phyloP scores from a whole-genome alignment of 2,329 filamentous ascomycete genomes.

The Cladosporium sp. region DNA sequence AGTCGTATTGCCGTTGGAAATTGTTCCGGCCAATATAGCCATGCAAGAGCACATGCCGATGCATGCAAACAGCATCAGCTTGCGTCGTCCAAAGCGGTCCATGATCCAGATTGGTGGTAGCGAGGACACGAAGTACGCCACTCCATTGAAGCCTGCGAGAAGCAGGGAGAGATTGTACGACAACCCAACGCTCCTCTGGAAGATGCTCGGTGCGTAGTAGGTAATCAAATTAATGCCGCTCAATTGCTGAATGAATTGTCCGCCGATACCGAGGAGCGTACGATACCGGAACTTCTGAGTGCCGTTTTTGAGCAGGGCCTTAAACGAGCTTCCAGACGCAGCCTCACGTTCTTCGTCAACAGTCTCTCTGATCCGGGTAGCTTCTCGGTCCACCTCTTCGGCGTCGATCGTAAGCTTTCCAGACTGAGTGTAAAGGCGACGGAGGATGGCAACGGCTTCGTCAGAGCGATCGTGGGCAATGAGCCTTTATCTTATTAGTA shows the following conservation, averaged over 20 bases:
- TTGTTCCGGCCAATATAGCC: conserved; percentile 42
- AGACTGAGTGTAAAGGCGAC: conserved; percentile 23
- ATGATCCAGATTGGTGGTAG: conserved; percentile 35
- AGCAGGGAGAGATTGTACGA: conserved; percentile 39
- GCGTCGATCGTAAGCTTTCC: conserved; percentile 3
- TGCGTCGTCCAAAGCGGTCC: conserved; percentile 35
- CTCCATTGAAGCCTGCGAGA: conserved; percentile 39
- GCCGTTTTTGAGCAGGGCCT: conserved; percentile 37
- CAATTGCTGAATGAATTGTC: conserved; percentile 43
- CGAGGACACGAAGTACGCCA: conserved; percentile 35
- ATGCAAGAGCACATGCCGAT: conserved; percentile 36
- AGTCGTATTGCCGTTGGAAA: conserved; percentile 32
- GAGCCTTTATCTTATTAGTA: conserved; percentile 15
- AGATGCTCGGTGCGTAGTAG: conserved; percentile 40
- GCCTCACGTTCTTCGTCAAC: conserved; percentile 37
- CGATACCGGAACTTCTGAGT: conserved; percentile 37
- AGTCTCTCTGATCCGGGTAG: conserved; percentile 35
- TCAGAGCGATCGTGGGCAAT: conserved; percentile 22
- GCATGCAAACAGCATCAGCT: conserved; percentile 29
- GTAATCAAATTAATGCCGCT: conserved; percentile 21
- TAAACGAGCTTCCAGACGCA: conserved; percentile 25
- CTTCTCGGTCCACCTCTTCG: conserved; percentile 20
- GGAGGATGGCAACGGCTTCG: conserved; percentile 26
- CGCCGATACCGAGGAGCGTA: conserved; percentile 38
- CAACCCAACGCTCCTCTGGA: conserved; percentile 43